Percentiles rank a stretch among this genome's conserved stretches.
These are phyloP conservation scores for Lactarius quietus DNA, from an alignment of 768 basidiomycete species.

Conservation along the genomic window DNA sequence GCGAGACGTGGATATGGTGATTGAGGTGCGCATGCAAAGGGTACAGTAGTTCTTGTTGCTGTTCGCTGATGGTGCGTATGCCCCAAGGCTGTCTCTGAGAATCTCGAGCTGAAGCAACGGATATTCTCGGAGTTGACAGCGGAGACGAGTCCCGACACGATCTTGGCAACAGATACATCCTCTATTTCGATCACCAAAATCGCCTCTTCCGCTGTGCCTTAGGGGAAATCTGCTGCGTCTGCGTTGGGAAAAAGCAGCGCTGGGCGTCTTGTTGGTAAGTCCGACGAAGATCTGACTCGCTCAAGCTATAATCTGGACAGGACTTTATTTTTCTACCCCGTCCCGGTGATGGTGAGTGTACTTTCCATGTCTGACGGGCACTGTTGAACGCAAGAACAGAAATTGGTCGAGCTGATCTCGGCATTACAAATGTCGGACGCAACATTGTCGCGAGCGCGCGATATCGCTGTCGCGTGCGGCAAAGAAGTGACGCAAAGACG, in stretches of 20 bases:
- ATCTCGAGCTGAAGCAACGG: slow-evolving; percentile 67
- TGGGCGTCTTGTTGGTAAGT: slow-evolving; percentile 75
- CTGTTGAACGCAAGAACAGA: slow-evolving; percentile 36
- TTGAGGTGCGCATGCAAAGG: slow-evolving; percentile 58
- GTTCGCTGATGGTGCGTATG: not conserved
- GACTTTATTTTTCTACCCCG: slow-evolving; percentile 96
- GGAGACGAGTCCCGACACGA: slow-evolving; percentile 65
- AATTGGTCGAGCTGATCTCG: slow-evolving; percentile 93
- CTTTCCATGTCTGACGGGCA: not conserved
- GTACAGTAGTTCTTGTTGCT: not conserved
- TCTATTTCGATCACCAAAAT: slow-evolving; percentile 95
- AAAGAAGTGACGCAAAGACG: slow-evolving; percentile 93
- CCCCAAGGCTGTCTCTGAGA: slow-evolving; percentile 83
- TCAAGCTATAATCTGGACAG: slow-evolving; percentile 36
- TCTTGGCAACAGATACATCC: slow-evolving; percentile 90
- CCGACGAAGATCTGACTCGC: slow-evolving; percentile 9
- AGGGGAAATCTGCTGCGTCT: slow-evolving; percentile 54
- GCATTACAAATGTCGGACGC: slow-evolving; percentile 84
- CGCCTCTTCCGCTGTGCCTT: slow-evolving; percentile 69
- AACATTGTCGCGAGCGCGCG: slow-evolving; percentile 69
- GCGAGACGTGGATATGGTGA: slow-evolving; percentile 83
- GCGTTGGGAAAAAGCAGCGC: slow-evolving; percentile 61
- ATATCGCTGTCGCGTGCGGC: slow-evolving; percentile 84
- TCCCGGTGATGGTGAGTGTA: slow-evolving; percentile 80
- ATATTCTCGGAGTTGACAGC: slow-evolving; percentile 72